These are phyloP conservation scores for Cercospora nicotianae DNA, from an alignment of 2,329 filamentous ascomycete species.

Conservation along the genomic window DNA sequence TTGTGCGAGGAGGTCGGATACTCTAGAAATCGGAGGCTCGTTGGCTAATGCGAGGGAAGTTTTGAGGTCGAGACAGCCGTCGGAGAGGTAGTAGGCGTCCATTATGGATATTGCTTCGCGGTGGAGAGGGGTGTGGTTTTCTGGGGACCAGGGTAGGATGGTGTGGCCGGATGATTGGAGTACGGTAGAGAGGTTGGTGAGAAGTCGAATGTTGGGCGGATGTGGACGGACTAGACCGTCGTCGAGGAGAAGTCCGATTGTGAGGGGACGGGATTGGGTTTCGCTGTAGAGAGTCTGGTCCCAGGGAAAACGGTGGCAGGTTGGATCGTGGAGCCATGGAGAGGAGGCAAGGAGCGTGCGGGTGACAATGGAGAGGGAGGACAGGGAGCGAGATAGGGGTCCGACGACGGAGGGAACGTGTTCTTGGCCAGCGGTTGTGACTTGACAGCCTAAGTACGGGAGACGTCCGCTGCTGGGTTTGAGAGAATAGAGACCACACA, in stretches of 20 bases:
- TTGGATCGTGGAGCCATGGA: slow-evolving; percentile 47
- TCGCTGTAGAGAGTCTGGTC: slow-evolving; percentile 34
- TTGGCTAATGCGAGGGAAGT: slow-evolving; percentile 55
- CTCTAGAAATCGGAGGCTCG: slow-evolving; percentile 61
- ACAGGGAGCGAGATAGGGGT: slow-evolving; percentile 56
- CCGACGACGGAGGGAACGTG: slow-evolving; percentile 65
- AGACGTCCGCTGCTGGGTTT: slow-evolving; percentile 56
- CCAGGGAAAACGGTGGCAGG: slow-evolving; percentile 46
- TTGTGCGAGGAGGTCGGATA: slow-evolving; percentile 57
- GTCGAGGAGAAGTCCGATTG: slow-evolving; percentile 30
- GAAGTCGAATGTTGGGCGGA: slow-evolving; percentile 27
- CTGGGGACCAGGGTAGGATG: slow-evolving; percentile 43
- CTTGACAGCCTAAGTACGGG: slow-evolving; percentile 59
- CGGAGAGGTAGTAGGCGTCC: slow-evolving; percentile 62
- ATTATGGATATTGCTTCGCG: slow-evolving; percentile 58
- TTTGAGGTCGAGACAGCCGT: slow-evolving; percentile 64
- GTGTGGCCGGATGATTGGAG: slow-evolving; percentile 43
- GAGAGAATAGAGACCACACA: slow-evolving; percentile 53
- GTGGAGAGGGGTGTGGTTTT: slow-evolving; percentile 43
- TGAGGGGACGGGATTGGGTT: slow-evolving; percentile 20
- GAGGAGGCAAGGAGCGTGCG: slow-evolving; percentile 36
- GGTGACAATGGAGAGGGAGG: slow-evolving; percentile 50
- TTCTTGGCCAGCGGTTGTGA: slow-evolving; percentile 64
- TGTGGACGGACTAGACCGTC: slow-evolving; percentile 33
- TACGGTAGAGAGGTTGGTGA: slow-evolving; percentile 18